These are phyloP conservation scores for Pythium apleroticum DNA, from an alignment of 352 stramenopile species.

Conservation along the genomic window DNA sequence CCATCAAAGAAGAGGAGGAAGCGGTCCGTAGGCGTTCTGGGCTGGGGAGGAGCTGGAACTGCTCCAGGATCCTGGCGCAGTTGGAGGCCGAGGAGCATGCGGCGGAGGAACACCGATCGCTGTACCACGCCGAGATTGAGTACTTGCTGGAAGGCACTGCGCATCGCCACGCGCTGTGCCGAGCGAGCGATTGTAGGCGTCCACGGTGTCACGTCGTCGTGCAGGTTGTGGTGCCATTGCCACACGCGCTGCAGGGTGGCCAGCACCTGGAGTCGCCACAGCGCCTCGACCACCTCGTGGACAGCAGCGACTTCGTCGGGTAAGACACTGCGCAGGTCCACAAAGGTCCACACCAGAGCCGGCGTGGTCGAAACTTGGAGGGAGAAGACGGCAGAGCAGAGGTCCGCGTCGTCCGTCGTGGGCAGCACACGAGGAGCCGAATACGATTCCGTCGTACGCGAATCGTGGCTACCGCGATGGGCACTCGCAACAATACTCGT, in stretches of 20 bases:
- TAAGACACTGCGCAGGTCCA: neutral
- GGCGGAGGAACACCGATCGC: neutral
- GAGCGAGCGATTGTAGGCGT: neutral
- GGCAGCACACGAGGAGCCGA: too few relatives aligned
- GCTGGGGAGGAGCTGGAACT: neutral
- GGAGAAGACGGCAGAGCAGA: neutral
- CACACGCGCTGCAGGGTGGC: neutral
- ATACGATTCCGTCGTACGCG: too few relatives aligned
- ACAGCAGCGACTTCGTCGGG: neutral
- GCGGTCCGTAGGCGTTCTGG: neutral
- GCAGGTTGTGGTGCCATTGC: constrained; percentile 4
- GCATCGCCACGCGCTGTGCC: neutral
- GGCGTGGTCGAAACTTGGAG: neutral
- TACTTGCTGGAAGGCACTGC: neutral
- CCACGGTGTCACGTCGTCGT: neutral
- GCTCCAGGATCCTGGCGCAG: neutral
- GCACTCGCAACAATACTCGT: too few relatives aligned
- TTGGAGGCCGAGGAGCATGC: neutral
- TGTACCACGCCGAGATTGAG: neutral
- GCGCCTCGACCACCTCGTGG: neutral
- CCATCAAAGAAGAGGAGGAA: constrained; percentile 10
- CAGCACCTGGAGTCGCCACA: constrained; percentile 7
- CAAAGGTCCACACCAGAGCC: neutral
- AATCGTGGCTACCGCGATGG: too few relatives aligned
- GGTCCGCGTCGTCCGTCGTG: neutral